Evolutionary conservation across 495 filamentous ascomycete species (phyloP).

Genomic region (Penicillium daleae): DNA sequence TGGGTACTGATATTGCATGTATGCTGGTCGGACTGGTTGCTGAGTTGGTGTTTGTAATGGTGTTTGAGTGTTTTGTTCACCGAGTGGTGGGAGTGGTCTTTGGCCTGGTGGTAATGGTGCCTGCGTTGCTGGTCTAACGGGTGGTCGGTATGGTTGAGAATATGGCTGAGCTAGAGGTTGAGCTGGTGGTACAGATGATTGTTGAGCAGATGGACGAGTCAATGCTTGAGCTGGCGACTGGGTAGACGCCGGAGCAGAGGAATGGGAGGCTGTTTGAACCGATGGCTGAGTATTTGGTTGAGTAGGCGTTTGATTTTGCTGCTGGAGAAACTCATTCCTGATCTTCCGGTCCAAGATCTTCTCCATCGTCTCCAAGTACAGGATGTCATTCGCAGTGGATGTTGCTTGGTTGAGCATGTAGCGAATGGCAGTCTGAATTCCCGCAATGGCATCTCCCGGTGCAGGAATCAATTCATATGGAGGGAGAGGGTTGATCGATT

Average conservation of each 20-base stretch:
- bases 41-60: neutral
- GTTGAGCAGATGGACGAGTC: neutral
- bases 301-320: neutral
- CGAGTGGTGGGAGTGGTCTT: neutral
- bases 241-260: neutral
- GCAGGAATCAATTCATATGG: neutral
- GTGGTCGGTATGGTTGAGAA: neutral
- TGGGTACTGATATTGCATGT: neutral
- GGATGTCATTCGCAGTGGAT: neutral
- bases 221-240: neutral
- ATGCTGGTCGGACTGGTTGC: neutral
- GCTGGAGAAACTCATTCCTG: neutral
- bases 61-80: neutral
- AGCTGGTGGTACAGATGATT: neutral
- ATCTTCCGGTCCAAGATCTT: neutral
- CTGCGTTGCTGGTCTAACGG: neutral
- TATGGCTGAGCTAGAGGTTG: neutral
- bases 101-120: neutral
- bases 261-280: neutral
- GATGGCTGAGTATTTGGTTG: neutral
- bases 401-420: conserved; percentile 10
- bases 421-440: conserved; percentile 6
- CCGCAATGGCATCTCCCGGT: neutral
- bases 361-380: conserved; percentile 4
- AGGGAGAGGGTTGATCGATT: neutral